Percentiles rank a stretch among this genome's conserved stretches.
These are phyloP conservation scores for Kodamaea suecica DNA, from an alignment of 1,139 yeast genomes.

Conservation along the genomic window DNA sequence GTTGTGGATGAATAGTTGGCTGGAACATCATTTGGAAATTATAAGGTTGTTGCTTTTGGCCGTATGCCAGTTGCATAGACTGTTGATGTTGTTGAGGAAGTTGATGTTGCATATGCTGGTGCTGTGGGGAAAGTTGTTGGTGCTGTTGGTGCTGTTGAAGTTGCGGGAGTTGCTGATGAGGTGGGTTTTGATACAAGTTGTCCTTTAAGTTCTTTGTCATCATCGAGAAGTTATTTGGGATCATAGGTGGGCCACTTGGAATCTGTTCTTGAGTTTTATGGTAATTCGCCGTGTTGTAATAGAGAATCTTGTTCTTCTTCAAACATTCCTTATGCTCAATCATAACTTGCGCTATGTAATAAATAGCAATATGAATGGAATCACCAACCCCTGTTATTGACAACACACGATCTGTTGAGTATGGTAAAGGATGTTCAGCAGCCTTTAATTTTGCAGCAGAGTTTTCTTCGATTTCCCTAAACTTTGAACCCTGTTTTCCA, in stretches of 20 bases:
- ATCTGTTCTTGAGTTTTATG: conserved; percentile 20
- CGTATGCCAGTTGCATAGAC: conserved; percentile 6
- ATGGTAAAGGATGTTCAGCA: conserved; percentile 71
- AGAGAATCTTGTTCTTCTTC: conserved; percentile 51
- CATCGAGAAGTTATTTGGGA: conserved; percentile 16
- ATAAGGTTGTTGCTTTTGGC: conserved; percentile 26
- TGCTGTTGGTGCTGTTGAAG: conserved; percentile 5
- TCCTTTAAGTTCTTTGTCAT: conserved; percentile 10
- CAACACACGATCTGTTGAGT: conserved; percentile 75
- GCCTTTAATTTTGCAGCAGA: conserved; percentile 81
- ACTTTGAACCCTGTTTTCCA: conserved; percentile 73
- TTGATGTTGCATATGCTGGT: conserved; percentile 9
- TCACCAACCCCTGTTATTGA: conserved; percentile 79
- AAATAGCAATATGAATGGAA: conserved; percentile 81
- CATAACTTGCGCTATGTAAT: conserved; percentile 66
- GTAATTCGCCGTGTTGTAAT: conserved; percentile 62
- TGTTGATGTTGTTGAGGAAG: conserved; percentile 14
- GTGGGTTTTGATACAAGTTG: conserved; percentile 8
- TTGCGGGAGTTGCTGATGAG: conserved; percentile 8
- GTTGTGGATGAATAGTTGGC: conserved; percentile 40
- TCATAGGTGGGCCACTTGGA: conserved; percentile 15
- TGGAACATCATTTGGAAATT: conserved; percentile 46
- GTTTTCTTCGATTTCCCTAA: conserved; percentile 78
- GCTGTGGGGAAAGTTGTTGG: conserved; percentile 5
- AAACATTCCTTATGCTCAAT: conserved; percentile 53